Base-by-base conservation (phyloP, 768 basidiomycete species). In the Kwoniella mangroviensis region DNA sequence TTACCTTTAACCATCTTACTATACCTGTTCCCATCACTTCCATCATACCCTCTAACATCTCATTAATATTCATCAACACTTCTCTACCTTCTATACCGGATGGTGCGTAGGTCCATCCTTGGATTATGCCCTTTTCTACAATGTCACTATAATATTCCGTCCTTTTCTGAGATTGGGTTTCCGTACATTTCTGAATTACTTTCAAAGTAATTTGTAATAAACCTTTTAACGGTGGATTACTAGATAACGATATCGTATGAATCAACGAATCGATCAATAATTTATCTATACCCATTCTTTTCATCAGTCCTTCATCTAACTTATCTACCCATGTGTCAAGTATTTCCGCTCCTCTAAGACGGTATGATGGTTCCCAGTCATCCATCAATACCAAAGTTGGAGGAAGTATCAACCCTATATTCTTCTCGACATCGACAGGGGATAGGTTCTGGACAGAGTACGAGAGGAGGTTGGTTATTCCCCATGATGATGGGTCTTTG, bases 311-410 rank as follows among this genome's bases (percentile, higher is more conserved):
- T 22, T 63, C 15, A 21, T 60, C 54, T 12, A 83, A 11, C 21
- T 71, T 73, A 5, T 75, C 68, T 11, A 79, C 66, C 76, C 81
- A 79, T 26, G 28, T 58, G 11, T 68, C 68, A 9, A 83, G 63
- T 19, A 75, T 73, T 3, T 43, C 41, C 4, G 74, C 67, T 17
- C 79, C 82, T 56, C 68, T 64, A 7, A 71, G 67, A 1, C 82
- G 75, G 67, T 75, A 83, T 1, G 68, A 42, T 3, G 82, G 71
- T 42, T 83, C 81, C 72, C 75, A 83, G 58, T 83, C 82, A 65
- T 83, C 82, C 73, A 83, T 76, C 55, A 83, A 51, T 42, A 76
- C 73, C 26, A 83, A 51, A 1, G 79, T 80, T 6, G 82, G 81
- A 11, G 82, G 82, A n/a, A 83, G 61, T 26, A 83, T 74, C 43